Percentiles rank a stretch among this genome's conserved stretches.
These are phyloP conservation scores for Metschnikowia santaceciliae DNA, from an alignment of 805 yeast genomes.

Conservation along the genomic window DNA sequence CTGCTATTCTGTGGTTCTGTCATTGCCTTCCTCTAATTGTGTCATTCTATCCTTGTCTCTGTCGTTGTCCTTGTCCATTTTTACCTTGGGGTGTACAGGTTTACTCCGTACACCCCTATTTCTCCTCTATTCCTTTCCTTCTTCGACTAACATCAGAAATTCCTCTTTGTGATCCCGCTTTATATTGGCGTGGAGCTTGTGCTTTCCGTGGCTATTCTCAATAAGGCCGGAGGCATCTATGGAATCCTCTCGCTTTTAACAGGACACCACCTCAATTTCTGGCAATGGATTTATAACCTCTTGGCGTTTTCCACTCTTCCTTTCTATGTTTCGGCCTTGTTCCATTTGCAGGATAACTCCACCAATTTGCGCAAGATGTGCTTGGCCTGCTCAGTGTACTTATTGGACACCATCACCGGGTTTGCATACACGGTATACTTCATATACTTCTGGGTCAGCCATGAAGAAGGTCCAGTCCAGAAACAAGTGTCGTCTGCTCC, in stretches of 20 bases:
- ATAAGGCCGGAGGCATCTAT: slow-evolving; percentile 84
- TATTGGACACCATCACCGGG: slow-evolving; percentile 64
- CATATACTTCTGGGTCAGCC: slow-evolving; percentile 67
- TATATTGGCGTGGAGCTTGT: slow-evolving; percentile 84
- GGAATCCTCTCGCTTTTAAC: slow-evolving; percentile 85
- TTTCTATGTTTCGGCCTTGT: slow-evolving; percentile 59
- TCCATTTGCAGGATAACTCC: slow-evolving; percentile 31
- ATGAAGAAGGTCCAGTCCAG: slow-evolving; percentile 33
- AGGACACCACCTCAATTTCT: slow-evolving; percentile 76
- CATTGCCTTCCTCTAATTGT: too few species aligned
- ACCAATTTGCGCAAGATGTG: slow-evolving; percentile 62
- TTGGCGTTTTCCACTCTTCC: slow-evolving; percentile 61
- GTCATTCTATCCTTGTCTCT: too few species aligned
- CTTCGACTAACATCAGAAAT: slow-evolving; percentile 38
- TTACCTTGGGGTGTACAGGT: too few species aligned
- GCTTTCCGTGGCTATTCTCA: slow-evolving; percentile 69
- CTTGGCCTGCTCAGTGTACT: slow-evolving; percentile 57
- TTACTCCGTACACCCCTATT: too few species aligned
- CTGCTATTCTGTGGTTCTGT: too few species aligned
- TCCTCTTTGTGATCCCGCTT: slow-evolving; percentile 70
- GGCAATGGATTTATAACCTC: slow-evolving; percentile 80
- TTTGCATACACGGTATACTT: slow-evolving; percentile 71
- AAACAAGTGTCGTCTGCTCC: not conserved
- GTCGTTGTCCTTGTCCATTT: too few species aligned
- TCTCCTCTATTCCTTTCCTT: not conserved